Evolutionary conservation across 2,329 filamentous ascomycete genomes (phyloP).

Genomic region (Didymosphaeria variabile): DNA sequence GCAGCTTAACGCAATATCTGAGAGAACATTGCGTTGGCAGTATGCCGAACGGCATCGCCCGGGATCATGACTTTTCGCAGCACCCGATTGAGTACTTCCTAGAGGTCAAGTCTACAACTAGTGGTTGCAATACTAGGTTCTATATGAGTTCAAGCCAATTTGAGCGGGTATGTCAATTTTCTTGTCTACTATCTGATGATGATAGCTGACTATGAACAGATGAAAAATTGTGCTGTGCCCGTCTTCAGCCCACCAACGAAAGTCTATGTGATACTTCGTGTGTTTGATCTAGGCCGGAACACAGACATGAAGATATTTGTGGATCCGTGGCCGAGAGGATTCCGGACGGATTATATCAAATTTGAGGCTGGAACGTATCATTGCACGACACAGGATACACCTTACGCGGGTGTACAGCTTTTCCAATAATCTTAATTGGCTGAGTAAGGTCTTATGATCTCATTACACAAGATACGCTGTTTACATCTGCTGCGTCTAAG

Average conservation of each 20-base stretch:
- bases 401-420: too few species aligned
- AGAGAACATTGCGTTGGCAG: conserved; percentile 20
- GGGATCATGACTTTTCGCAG: conserved; percentile 34
- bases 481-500: too few species aligned
- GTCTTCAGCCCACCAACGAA: background rate
- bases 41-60: conserved; percentile 43
- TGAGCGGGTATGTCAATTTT: conserved; percentile 29
- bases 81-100: conserved; percentile 54
- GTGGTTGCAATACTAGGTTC: conserved; percentile 52
- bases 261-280: conserved; percentile 56
- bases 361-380: conserved; percentile 1
- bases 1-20: conserved; percentile 47
- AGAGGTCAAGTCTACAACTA: conserved; percentile 62
- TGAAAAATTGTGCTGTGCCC: conserved; percentile 14
- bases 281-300: conserved; percentile 48
- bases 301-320: conserved; percentile 52
- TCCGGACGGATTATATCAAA: background rate
- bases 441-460: too few species aligned
- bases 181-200: background rate
- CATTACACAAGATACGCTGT: too few species aligned
- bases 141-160: conserved; percentile 60
- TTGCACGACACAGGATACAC: background rate
- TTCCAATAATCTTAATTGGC: too few species aligned
- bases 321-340: conserved; percentile 31
- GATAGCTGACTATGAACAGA: conserved; percentile 10